Conservation (phyloP, 1,284 basidiomycete genomes). For the Gymnopus androsaceus region DNA sequence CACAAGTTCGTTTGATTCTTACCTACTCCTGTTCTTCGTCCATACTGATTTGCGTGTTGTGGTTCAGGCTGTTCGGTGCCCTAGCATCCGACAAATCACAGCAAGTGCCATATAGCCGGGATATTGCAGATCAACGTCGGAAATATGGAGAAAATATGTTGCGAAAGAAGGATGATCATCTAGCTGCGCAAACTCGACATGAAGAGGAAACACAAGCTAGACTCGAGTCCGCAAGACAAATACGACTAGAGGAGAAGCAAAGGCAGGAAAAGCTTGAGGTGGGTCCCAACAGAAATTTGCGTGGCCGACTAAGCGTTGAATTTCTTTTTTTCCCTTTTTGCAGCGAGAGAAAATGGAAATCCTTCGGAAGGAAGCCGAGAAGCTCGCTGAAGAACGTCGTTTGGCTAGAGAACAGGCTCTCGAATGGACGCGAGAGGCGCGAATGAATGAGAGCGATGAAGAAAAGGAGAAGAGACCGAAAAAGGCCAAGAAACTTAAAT, state of each 20-base stretch:
- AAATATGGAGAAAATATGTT: slow-evolving; percentile 88
- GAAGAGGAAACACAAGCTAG: slow-evolving; percentile 75
- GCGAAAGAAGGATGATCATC: slow-evolving; percentile 76
- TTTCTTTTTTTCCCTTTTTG: background rate
- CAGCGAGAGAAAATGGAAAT: slow-evolving; percentile 61
- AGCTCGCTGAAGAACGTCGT: slow-evolving; percentile 73
- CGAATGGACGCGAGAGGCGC: slow-evolving; percentile 70
- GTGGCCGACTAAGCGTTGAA: background rate
- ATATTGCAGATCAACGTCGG: slow-evolving; percentile 85
- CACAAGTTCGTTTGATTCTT: slow-evolving; percentile 70
- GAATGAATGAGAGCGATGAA: slow-evolving; percentile 76
- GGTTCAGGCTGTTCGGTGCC: slow-evolving; percentile 73
- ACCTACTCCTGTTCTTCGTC: background rate
- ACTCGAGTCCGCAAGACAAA: slow-evolving; percentile 72
- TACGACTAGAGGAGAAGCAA: slow-evolving; percentile 66
- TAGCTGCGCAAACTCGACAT: slow-evolving; percentile 70
- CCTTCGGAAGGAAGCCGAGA: slow-evolving; percentile 61
- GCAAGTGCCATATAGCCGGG: slow-evolving; percentile 79
- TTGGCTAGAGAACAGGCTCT: slow-evolving; percentile 77
- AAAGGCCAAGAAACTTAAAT: slow-evolving; percentile 57
- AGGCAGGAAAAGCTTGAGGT: slow-evolving; percentile 64
- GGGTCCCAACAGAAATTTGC: slow-evolving; percentile 20
- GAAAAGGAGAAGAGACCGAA: slow-evolving; percentile 60
- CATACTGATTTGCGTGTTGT: background rate
- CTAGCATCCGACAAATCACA: slow-evolving; percentile 74